These are phyloP conservation scores for Cyclotella baltica DNA, from an alignment of 108 stramenopile genomes.

Conservation along the genomic window DNA sequence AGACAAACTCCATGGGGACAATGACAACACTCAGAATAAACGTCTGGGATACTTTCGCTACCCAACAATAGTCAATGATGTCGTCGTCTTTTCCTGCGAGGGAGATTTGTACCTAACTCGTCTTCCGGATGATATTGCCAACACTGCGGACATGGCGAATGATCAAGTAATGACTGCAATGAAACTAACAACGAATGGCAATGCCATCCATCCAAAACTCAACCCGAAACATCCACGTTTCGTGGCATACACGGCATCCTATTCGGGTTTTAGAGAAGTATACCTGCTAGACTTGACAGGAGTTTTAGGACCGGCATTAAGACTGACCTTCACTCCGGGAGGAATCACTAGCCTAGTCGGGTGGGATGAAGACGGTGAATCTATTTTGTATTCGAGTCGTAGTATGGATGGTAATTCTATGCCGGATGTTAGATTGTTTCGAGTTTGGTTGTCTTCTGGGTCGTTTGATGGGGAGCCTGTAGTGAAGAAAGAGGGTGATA, in stretches of 20 bases:
- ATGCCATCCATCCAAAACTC: constrained; percentile 64
- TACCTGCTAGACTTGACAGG: constrained; percentile 67
- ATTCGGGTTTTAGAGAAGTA: constrained; percentile 49
- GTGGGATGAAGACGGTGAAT: constrained; percentile 53
- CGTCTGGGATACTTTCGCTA: constrained; percentile 58
- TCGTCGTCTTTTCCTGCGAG: constrained; percentile 71
- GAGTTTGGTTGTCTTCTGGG: constrained; percentile 41
- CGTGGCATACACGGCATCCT: constrained; percentile 64
- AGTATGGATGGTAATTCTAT: constrained; percentile 57
- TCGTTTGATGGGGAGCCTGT: not conserved
- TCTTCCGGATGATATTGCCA: not conserved
- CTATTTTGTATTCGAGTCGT: constrained; percentile 57
- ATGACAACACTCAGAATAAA: not conserved
- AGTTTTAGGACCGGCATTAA: constrained; percentile 41
- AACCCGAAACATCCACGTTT: constrained; percentile 58
- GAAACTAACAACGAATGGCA: constrained; percentile 75
- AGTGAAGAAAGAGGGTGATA: not conserved
- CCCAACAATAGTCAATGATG: constrained; percentile 61
- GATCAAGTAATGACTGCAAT: constrained; percentile 42
- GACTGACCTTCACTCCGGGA: constrained; percentile 54
- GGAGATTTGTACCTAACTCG: constrained; percentile 72
- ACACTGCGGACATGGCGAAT: not conserved
- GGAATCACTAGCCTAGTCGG: constrained; percentile 53
- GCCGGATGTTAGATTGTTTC: constrained; percentile 67
- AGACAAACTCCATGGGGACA: not conserved